Base-by-base conservation (phyloP, 2,329 filamentous ascomycete genomes). In the Botrytis fabae region DNA sequence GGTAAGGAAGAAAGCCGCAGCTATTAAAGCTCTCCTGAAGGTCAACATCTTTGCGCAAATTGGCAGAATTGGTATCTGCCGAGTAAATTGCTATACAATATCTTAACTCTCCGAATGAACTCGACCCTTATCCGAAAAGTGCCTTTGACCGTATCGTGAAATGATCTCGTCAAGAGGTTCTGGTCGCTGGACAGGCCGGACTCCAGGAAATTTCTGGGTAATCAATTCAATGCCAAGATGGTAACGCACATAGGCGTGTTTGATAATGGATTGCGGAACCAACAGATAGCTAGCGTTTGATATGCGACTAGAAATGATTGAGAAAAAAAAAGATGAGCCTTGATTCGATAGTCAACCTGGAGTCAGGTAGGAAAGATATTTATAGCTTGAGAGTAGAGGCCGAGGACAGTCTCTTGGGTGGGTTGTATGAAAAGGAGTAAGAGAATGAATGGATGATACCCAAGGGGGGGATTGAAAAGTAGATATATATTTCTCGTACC, bases 21-120 rank as follows among this genome's bases (percentile, higher is more conserved):
- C 87, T 78, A 93, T 84, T 75, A 97, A 82, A 80, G 92, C 92
- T 83, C 92, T 91, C 80, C 90, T 89, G 80, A 93, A 93, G 79
- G 92, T 92, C 81, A 95, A 87, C 93, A 97, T 97, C 74, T 80
- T 68, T 84, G 80, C 42, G 72, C 66, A 73, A 57, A 74, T 74
- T 72, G 73, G 60, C 71, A 76, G 73, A 72, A 40, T 65, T 59
- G 62, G 62, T 51, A 57, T 74, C 74, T 62, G 65, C 51, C 63
- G 60, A 59, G 20, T 62, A 20, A 42, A 68, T 42, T 28, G 48
- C 28, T 57, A 42, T 48, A 68, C 64, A 35, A 38, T 70, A 46
- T 22, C 20, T 35, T 20, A 28, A 38, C 69, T 38, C 28, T 48
- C 32, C 40, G 32, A 63, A 25, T 42, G n/a, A 70, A 38, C 16